Evolutionary conservation across 2,329 filamentous ascomycete genomes (phyloP).

Genomic region (Cucurbitaria berberidis): DNA sequence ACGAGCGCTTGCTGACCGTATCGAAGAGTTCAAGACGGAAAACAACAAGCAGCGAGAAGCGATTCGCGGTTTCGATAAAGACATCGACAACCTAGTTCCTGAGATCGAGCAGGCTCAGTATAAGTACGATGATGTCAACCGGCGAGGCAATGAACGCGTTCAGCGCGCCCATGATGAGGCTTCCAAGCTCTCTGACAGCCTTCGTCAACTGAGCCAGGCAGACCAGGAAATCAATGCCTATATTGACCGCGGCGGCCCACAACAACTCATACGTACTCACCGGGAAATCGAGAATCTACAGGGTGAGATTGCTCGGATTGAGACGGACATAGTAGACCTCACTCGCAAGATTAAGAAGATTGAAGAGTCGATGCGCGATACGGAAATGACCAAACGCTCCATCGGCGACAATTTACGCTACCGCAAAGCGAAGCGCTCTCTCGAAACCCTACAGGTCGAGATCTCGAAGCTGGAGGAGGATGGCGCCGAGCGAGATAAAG

Average conservation of each 20-base stretch:
- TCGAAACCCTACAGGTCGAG: conserved; percentile 71
- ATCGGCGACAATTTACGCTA: conserved; percentile 90
- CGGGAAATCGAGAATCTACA: conserved; percentile 73
- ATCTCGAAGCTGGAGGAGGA: conserved; percentile 77
- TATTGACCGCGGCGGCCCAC: conserved; percentile 73
- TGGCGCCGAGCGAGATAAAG: conserved; percentile 82
- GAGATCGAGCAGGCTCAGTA: conserved; percentile 77
- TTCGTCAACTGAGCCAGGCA: conserved; percentile 77
- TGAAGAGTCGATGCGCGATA: conserved; percentile 76
- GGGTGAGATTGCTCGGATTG: conserved; percentile 67
- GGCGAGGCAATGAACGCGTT: conserved; percentile 74
- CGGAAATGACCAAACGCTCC: conserved; percentile 81
- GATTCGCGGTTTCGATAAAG: conserved; percentile 72
- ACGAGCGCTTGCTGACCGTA: conserved; percentile 69
- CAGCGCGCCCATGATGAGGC: conserved; percentile 73
- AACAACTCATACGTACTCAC: conserved; percentile 72
- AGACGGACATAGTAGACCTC: conserved; percentile 71
- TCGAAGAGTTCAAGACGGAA: conserved; percentile 74
- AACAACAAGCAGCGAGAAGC: conserved; percentile 71
- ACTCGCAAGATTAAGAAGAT: conserved; percentile 77
- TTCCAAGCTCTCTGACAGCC: conserved; percentile 72
- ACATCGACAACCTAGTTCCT: conserved; percentile 76
- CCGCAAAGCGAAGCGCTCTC: conserved; percentile 72
- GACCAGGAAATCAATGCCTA: conserved; percentile 83
- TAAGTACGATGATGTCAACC: conserved; percentile 76